Conservation (phyloP, 2,329 filamentous ascomycete species). For the Penicillium concentricum region DNA sequence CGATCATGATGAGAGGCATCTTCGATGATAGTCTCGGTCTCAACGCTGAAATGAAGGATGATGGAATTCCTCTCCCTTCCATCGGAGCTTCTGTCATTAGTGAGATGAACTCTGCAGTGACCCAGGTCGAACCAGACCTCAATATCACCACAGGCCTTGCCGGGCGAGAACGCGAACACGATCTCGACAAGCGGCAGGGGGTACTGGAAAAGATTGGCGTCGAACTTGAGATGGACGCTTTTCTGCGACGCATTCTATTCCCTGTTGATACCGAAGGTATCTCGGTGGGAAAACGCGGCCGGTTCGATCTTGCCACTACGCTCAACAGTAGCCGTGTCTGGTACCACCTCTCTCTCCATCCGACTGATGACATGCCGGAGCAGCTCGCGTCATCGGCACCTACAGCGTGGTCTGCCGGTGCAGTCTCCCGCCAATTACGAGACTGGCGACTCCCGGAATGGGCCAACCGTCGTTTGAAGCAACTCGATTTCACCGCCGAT, state of each 20-base stretch:
- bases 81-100: constrained; percentile 79
- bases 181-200: constrained; percentile 76
- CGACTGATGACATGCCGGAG: constrained; percentile 79
- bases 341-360: constrained; percentile 91
- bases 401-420: constrained; percentile 90
- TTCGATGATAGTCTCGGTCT: constrained; percentile 94
- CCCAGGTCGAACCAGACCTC: constrained; percentile 73
- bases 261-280: constrained; percentile 77
- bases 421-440: constrained; percentile 87
- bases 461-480: constrained; percentile 88
- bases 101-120: constrained; percentile 81
- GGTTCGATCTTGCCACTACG: constrained; percentile 72
- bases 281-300: constrained; percentile 71
- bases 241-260: constrained; percentile 78
- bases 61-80: constrained; percentile 74
- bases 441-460: constrained; percentile 94
- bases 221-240: constrained; percentile 78
- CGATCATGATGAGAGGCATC: constrained; percentile 80
- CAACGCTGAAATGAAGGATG: constrained; percentile 95
- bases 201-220: constrained; percentile 82
- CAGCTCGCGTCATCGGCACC: constrained; percentile 65
- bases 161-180: constrained; percentile 71
- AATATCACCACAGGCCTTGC: constrained; percentile 68
- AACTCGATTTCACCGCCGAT: constrained; percentile 92
- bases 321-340: constrained; percentile 85